These are phyloP conservation scores for Aspergillus diversus DNA, from an alignment of 495 filamentous ascomycete species.

Conservation along the genomic window DNA sequence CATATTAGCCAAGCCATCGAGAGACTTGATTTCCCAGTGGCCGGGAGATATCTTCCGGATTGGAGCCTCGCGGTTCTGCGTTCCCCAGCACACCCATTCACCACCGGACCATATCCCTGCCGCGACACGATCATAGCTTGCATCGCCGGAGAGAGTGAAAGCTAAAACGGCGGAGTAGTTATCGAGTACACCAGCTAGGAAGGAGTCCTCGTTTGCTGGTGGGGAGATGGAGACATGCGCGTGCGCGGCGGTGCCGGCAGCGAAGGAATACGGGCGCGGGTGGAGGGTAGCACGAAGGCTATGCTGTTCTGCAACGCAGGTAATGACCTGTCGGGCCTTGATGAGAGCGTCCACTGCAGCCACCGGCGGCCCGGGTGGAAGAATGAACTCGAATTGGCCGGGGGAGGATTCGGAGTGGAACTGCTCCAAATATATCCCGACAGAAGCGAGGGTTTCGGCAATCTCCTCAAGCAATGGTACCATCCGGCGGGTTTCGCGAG, in stretches of 20 bases:
- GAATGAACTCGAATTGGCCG: constrained; percentile 83
- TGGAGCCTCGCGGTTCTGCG: constrained; percentile 49
- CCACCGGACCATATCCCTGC: constrained; percentile 59
- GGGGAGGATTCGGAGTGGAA: constrained; percentile 77
- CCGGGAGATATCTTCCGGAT: constrained; percentile 42
- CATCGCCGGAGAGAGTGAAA: constrained; percentile 41
- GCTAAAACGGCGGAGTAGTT: constrained; percentile 40
- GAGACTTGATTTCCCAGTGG: constrained; percentile 47
- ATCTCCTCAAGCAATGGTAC: constrained; percentile 68
- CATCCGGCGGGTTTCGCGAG: constrained; percentile 36
- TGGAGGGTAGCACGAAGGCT: constrained; percentile 73
- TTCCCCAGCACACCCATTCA: constrained; percentile 50
- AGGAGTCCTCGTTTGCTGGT: constrained; percentile 31
- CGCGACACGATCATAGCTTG: constrained; percentile 47
- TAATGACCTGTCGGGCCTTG: constrained; percentile 71
- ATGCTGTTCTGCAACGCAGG: constrained; percentile 41
- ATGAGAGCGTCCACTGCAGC: constrained; percentile 73
- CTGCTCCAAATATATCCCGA: constrained; percentile 70
- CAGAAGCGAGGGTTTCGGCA: constrained; percentile 54
- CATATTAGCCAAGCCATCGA: constrained; percentile 48
- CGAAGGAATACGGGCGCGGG: constrained; percentile 65
- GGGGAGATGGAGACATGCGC: constrained; percentile 46
- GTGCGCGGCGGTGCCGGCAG: constrained; percentile 46
- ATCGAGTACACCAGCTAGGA: constrained; percentile 42
- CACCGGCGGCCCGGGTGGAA: constrained; percentile 65